These are phyloP conservation scores for Xylariaceae sp. DNA, from an alignment of 2,329 filamentous ascomycete species.

Conservation along the genomic window DNA sequence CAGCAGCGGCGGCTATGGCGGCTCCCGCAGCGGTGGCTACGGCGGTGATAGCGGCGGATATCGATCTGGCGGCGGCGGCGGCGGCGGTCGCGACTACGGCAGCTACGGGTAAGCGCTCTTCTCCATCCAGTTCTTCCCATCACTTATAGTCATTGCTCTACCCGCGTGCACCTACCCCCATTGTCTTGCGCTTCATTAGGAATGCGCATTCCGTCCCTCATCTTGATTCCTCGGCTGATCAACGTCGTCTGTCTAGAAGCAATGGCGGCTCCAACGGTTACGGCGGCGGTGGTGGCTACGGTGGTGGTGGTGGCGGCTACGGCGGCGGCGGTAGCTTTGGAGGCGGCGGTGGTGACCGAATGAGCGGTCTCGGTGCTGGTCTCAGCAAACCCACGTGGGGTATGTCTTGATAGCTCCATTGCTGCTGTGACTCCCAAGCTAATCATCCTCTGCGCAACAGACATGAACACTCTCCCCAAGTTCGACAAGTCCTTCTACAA, in stretches of 20 bases:
- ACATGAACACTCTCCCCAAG: conserved; percentile 73
- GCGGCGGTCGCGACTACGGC: conserved; percentile 33
- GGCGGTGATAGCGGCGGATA: conserved; percentile 18
- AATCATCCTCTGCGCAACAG: conserved; percentile 35
- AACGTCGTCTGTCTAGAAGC: conserved; percentile 32
- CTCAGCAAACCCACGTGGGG: conserved; percentile 87
- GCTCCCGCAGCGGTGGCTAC: conserved; percentile 24
- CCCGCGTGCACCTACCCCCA: no score
- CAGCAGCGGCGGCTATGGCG: conserved; percentile 27
- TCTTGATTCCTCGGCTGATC: neutral
- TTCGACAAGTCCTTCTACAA: conserved; percentile 99
- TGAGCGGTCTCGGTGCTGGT: conserved; percentile 82
- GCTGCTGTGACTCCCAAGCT: no score
- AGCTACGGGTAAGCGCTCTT: conserved; percentile 25
- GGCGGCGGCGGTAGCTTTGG: conserved; percentile 52
- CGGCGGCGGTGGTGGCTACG: conserved; percentile 44
- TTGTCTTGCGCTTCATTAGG: no score
- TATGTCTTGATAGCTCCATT: no score
- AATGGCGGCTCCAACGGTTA: conserved; percentile 39
- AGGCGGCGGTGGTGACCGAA: conserved; percentile 73
- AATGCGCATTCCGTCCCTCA: no score
- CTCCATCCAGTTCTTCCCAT: conserved; percentile 2
- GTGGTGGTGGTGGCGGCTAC: conserved; percentile 32
- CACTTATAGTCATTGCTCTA: no score
- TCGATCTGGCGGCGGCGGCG: conserved; percentile 27